These are phyloP conservation scores for Suillus decipiens DNA, from an alignment of 768 basidiomycete genomes.

Conservation along the genomic window DNA sequence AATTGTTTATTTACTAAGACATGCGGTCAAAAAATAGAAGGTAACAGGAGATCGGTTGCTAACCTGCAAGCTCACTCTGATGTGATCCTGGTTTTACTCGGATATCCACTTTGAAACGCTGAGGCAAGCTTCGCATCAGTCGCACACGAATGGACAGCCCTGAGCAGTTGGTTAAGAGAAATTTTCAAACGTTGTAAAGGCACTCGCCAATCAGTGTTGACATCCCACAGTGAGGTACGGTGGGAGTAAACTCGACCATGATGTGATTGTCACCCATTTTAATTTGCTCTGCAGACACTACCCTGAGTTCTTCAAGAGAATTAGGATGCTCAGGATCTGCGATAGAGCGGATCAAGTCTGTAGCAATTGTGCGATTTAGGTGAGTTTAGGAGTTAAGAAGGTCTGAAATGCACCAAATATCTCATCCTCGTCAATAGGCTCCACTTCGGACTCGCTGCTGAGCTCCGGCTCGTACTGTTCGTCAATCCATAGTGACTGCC, in stretches of 20 bases:
- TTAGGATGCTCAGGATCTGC: conserved; percentile 96
- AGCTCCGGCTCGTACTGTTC: conserved; percentile 43
- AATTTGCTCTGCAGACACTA: conserved; percentile 91
- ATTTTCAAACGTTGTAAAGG: not conserved
- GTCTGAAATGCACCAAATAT: conserved; percentile 68
- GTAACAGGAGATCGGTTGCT: conserved; percentile 23
- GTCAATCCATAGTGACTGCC: conserved; percentile 64
- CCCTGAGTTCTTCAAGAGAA: conserved; percentile 91
- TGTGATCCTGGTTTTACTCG: conserved; percentile 92
- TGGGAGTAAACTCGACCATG: conserved; percentile 92
- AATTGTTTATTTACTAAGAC: conserved; percentile 92
- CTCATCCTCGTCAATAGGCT: conserved; percentile 88
- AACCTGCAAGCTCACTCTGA: conserved; percentile 89
- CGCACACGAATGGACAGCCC: conserved; percentile 96
- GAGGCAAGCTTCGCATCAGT: conserved; percentile 84
- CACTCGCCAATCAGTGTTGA: conserved; percentile 89
- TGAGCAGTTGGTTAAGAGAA: conserved; percentile 29
- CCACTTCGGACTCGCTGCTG: conserved; percentile 41
- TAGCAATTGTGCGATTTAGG: conserved; percentile 7
- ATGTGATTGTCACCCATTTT: conserved; percentile 62
- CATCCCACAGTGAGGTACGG: conserved; percentile 97
- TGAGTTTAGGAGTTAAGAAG: conserved; percentile 5
- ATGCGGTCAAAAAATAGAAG: not conserved
- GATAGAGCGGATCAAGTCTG: conserved; percentile 90
- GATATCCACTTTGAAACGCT: conserved; percentile 94